phyloP scores from a whole-genome alignment of 2,329 filamentous ascomycete genomes.

The Ophiocordyceps camponoti-leonardi region DNA sequence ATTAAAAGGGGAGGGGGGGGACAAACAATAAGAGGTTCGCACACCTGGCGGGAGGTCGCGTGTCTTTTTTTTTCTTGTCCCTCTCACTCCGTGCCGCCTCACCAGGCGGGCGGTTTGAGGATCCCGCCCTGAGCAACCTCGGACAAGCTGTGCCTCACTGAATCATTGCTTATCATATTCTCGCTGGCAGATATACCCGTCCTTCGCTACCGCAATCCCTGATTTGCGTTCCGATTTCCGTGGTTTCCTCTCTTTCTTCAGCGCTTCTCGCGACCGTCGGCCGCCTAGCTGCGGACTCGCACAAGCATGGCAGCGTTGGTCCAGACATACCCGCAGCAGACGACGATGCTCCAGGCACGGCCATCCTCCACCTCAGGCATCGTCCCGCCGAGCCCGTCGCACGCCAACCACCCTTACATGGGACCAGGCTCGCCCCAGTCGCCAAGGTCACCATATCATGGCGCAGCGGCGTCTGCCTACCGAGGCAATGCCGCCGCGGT shows the following conservation, averaged over 20 bases:
- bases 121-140: too few species aligned
- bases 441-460: conserved; percentile 12
- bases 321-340: conserved; percentile 64
- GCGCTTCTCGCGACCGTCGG: background rate
- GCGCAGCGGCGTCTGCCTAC: conserved; percentile 26
- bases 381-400: conserved; percentile 33
- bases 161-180: background rate
- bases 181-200: background rate
- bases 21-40: background rate
- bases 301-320: conserved; percentile 68
- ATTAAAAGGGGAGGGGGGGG: background rate
- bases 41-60: background rate
- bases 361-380: conserved; percentile 34
- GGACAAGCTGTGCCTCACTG: background rate
- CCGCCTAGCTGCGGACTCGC: background rate
- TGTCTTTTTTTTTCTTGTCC: background rate
- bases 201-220: background rate
- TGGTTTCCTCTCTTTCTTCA: background rate
- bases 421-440: conserved; percentile 14
- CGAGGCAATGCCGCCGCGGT: conserved; percentile 41
- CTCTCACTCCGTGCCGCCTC: background rate
- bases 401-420: conserved; percentile 32
- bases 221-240: background rate
- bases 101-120: too few species aligned
- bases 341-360: conserved; percentile 61